A percentile compares a stretch with the other conserved stretches of the same genome.
Evolutionary conservation across 257 asterid genomes (phyloP).

Genomic region (Capsicum baccatum): DNA sequence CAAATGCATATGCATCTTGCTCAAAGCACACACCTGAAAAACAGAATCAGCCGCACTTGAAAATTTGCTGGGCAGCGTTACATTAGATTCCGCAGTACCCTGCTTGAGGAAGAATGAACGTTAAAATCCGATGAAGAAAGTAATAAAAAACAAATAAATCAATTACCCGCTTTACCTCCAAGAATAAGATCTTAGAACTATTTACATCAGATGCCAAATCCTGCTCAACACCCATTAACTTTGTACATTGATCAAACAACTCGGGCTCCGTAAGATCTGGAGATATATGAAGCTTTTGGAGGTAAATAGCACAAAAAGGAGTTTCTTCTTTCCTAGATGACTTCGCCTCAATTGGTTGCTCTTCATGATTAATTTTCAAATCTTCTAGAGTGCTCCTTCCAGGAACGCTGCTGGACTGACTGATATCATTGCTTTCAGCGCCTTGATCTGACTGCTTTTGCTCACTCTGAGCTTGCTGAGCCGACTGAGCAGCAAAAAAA

Average conservation of each 20-base stretch:
- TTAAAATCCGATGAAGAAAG: background rate
- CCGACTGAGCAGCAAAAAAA: conserved; percentile 49
- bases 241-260: conserved; percentile 61
- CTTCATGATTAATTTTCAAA: conserved; percentile 41
- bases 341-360: conserved; percentile 39
- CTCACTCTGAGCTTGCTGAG: conserved; percentile 53
- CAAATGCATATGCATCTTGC: background rate
- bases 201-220: conserved; percentile 44
- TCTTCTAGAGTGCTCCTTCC: conserved; percentile 53
- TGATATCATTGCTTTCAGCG: conserved; percentile 50
- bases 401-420: conserved; percentile 43
- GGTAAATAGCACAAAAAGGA: conserved; percentile 54
- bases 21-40: conserved; percentile 61
- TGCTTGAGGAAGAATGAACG: conserved; percentile 37
- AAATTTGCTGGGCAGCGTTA: conserved; percentile 37
- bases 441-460: conserved; percentile 53
- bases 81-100: conserved; percentile 53
- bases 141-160: background rate
- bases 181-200: conserved; percentile 50
- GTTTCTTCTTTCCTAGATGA: conserved; percentile 53
- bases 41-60: conserved; percentile 62
- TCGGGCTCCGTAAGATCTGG: conserved; percentile 80
- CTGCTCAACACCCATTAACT: conserved; percentile 52
- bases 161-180: conserved; percentile 63
- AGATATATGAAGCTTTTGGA: conserved; percentile 86